Conservation (phyloP, 1,284 basidiomycete species). For the Gymnopus androsaceus region DNA sequence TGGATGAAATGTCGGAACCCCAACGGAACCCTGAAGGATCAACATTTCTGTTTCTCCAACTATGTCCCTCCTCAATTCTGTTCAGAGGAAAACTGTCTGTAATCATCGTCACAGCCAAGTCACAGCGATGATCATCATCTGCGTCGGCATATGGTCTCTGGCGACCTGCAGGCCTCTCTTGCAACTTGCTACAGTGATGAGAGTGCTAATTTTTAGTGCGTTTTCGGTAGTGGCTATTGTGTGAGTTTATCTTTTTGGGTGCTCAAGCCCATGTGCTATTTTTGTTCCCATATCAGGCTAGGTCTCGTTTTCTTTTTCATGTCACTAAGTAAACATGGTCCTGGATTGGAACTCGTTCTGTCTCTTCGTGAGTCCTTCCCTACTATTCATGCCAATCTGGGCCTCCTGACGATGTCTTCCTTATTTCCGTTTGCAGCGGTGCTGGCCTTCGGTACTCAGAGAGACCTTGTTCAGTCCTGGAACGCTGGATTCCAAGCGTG, state of each 20-base stretch:
- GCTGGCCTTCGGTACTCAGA: constrained; percentile 15
- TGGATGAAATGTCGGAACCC: too few species aligned
- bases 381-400: background rate
- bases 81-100: constrained; percentile 17
- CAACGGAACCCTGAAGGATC: too few species aligned
- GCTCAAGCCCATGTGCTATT: background rate
- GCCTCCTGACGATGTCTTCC: background rate
- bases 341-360: constrained; percentile 12
- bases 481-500: background rate
- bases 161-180: background rate
- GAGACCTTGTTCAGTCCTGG: constrained; percentile 11
- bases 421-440: constrained; percentile 14
- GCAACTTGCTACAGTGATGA: constrained; percentile 6
- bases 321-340: background rate
- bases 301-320: constrained; percentile 17
- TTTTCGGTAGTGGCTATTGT: constrained; percentile 11
- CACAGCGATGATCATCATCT: constrained; percentile 11
- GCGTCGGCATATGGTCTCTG: constrained; percentile 1
- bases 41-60: background rate
- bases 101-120: constrained; percentile 11
- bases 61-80: background rate
- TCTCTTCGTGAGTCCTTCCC: constrained; percentile 9
- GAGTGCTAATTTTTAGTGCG: constrained; percentile 14
- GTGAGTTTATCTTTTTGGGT: constrained; percentile 8
- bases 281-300: constrained; percentile 1